Conservation (phyloP, 768 basidiomycete species). For the Rhodocollybia butyracea region DNA sequence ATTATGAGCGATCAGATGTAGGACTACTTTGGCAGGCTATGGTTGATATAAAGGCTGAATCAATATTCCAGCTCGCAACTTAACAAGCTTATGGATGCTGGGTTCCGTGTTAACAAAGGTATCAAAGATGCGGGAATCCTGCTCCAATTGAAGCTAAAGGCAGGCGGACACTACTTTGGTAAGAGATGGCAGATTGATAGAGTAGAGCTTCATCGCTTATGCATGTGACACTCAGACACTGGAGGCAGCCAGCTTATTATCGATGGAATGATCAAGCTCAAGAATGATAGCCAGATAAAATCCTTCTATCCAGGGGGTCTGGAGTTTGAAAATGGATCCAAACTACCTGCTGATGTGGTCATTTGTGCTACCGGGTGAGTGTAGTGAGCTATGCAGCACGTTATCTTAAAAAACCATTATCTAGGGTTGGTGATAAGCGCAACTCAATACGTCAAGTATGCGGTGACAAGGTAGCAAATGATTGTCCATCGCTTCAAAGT, state of each 20-base stretch:
- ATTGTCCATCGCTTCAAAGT: constrained; percentile 45
- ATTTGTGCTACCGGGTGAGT: constrained; percentile 40
- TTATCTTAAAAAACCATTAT: neutral
- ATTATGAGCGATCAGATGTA: constrained; percentile 44
- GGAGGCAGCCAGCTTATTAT: constrained; percentile 44
- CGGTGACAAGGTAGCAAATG: constrained; percentile 28
- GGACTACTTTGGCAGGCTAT: neutral
- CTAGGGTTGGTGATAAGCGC: constrained; percentile 17
- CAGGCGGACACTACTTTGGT: constrained; percentile 58
- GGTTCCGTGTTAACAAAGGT: constrained; percentile 45
- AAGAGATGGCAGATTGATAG: neutral
- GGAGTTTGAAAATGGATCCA: constrained; percentile 26
- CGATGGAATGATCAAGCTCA: constrained; percentile 50
- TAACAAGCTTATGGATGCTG: constrained; percentile 40
- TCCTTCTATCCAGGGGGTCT: constrained; percentile 25
- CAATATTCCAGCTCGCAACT: constrained; percentile 32
- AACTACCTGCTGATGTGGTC: constrained; percentile 32
- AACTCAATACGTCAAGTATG: constrained; percentile 27
- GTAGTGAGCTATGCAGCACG: constrained; percentile 10
- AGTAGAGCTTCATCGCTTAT: neutral
- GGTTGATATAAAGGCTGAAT: neutral
- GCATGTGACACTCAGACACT: constrained; percentile 23
- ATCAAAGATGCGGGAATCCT: constrained; percentile 39
- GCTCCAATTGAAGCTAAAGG: constrained; percentile 30
- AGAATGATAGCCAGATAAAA: constrained; percentile 38